A percentile compares a stretch with the other conserved stretches of the same genome.
Evolutionary conservation across 1,284 basidiomycete species (phyloP).

Genomic region (Meripilus lineatus): DNA sequence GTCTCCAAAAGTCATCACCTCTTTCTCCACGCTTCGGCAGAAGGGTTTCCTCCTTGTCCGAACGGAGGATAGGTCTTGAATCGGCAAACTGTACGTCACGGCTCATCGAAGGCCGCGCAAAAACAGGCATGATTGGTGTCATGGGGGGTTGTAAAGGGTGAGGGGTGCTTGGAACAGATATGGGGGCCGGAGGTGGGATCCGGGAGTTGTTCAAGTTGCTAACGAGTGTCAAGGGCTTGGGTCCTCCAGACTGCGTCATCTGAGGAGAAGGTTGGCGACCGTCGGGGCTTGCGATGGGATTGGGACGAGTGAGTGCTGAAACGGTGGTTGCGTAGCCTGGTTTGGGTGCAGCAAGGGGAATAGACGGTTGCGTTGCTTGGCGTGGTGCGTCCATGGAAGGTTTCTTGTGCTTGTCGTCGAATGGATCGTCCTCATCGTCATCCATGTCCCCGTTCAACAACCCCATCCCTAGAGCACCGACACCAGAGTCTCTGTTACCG

Average conservation of each 20-base stretch:
- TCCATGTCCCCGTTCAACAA: conserved; percentile 43
- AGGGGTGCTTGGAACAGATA: conserved; percentile 41
- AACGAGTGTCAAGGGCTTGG: conserved; percentile 29
- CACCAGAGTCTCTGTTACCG: conserved; percentile 42
- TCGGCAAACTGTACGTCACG: conserved; percentile 47
- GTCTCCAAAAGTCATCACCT: conserved; percentile 80
- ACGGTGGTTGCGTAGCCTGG: conserved; percentile 71
- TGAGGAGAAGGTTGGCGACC: conserved; percentile 30
- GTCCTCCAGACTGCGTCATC: conserved; percentile 34
- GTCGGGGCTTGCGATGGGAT: conserved; percentile 34
- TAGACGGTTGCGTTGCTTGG: conserved; percentile 23
- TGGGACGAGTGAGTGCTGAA: conserved; percentile 51
- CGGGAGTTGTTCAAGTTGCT: conserved; percentile 12
- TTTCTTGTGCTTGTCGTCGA: conserved; percentile 34
- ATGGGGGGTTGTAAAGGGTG: conserved; percentile 72
- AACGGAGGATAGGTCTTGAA: conserved; percentile 55
- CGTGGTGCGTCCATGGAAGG: conserved; percentile 33
- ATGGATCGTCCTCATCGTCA: conserved; percentile 36
- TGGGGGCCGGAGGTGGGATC: conserved; percentile 20
- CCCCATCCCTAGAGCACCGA: conserved; percentile 48
- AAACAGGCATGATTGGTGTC: conserved; percentile 73
- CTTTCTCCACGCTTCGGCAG: conserved; percentile 60
- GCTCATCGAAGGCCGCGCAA: conserved; percentile 57
- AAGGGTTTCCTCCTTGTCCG: conserved; percentile 61
- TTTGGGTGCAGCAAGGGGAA: conserved; percentile 59